phyloP scores from a whole-genome alignment of 2,329 filamentous ascomycete species.

The Penicillium sp. region DNA sequence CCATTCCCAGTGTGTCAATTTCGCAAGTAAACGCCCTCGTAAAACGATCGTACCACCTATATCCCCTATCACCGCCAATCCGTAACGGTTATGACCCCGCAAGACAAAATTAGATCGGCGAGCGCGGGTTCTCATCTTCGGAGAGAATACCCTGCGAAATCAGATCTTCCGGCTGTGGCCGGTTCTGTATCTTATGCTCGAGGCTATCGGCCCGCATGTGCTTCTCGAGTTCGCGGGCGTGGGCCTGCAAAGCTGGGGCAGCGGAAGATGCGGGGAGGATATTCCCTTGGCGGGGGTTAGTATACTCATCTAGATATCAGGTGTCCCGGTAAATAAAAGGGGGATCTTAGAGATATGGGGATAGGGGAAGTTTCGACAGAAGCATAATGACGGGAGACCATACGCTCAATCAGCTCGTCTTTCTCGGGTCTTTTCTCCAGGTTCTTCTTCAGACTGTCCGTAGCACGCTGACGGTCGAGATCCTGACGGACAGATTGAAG shows the following conservation, averaged over 20 bases:
- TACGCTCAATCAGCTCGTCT: slow-evolving; percentile 75
- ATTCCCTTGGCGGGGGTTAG: slow-evolving; percentile 57
- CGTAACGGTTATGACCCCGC: not conserved
- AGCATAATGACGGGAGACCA: slow-evolving; percentile 30
- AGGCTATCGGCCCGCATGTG: slow-evolving; percentile 83
- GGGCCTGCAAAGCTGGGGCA: slow-evolving; percentile 72
- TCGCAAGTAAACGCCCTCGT: slow-evolving; percentile 1
- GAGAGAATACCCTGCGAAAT: slow-evolving; percentile 76
- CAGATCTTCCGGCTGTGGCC: slow-evolving; percentile 71
- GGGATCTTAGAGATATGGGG: not conserved
- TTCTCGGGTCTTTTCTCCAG: slow-evolving; percentile 63
- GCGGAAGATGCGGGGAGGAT: slow-evolving; percentile 77
- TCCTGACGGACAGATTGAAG: slow-evolving; percentile 61
- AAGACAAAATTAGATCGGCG: slow-evolving; percentile 9
- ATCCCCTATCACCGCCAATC: not conserved
- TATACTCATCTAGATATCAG: not conserved
- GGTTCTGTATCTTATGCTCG: slow-evolving; percentile 77
- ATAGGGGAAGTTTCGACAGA: slow-evolving; percentile 1
- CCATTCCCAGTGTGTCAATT: not conserved
- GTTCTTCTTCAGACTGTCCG: slow-evolving; percentile 62
- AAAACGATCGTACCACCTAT: slow-evolving; percentile 6
- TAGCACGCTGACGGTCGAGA: slow-evolving; percentile 61
- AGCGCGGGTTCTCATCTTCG: slow-evolving; percentile 53
- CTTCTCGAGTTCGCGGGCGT: slow-evolving; percentile 79
- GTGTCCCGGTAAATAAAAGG: no score